Evolutionary conservation across 2,329 filamentous ascomycete genomes (phyloP).

Genomic region (Daldinia sp.): DNA sequence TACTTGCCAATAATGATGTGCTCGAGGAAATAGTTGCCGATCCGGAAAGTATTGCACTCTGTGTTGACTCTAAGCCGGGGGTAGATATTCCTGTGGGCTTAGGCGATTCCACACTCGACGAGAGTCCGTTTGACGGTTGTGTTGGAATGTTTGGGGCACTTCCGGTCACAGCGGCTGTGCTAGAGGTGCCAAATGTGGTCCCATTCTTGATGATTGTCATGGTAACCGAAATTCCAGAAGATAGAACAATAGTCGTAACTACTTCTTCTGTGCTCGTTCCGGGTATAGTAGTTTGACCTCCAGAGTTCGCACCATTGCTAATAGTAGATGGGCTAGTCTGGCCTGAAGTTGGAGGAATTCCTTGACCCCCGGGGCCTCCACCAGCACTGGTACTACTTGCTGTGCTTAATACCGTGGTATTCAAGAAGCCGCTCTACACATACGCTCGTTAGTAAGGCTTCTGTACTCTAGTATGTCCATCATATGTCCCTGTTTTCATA

Average conservation of each 20-base stretch:
- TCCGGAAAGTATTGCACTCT: constrained; percentile 15
- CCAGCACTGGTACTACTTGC: constrained; percentile 7
- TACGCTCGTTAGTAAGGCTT: constrained; percentile 4
- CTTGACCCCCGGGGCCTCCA: constrained; percentile 21
- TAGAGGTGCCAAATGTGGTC: constrained; percentile 43
- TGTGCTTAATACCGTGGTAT: not conserved
- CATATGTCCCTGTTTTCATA: not conserved
- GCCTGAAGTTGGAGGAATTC: constrained; percentile 11
- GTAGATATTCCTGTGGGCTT: not conserved
- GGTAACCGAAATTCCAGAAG: constrained; percentile 38
- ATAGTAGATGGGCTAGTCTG: constrained; percentile 16
- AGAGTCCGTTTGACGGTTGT: constrained; percentile 15
- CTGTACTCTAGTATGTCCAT: not conserved
- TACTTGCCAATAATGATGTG: constrained; percentile 23
- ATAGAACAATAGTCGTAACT: constrained; percentile 38
- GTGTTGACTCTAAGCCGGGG: constrained; percentile 24
- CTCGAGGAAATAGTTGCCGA: constrained; percentile 27
- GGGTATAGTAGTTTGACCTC: constrained; percentile 21
- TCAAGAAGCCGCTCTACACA: constrained; percentile 17
- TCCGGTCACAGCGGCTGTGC: constrained; percentile 43
- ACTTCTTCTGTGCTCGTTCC: constrained; percentile 27
- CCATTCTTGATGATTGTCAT: constrained; percentile 41
- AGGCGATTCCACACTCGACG: constrained; percentile 19
- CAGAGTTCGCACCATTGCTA: constrained; percentile 22
- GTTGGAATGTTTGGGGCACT: constrained; percentile 26